Evolutionary conservation across 2,329 filamentous ascomycete species (phyloP), one percentile per base, ranked within the genome.

Genomic region (Ceratocystis colombiana): DNA sequence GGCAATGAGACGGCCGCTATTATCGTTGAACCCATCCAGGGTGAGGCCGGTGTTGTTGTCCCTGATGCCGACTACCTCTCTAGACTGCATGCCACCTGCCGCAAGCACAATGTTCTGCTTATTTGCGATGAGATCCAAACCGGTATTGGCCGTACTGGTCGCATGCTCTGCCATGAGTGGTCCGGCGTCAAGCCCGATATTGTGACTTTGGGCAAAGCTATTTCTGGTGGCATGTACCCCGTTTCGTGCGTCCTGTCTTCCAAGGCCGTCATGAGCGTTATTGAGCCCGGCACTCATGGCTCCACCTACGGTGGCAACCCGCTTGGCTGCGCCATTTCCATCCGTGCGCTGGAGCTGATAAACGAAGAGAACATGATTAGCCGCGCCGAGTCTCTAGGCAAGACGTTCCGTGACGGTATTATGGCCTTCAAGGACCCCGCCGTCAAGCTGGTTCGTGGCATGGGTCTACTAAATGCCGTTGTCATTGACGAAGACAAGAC

Each of bases 91-190:
- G 88, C 83, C 28, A 86, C 97, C 28, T 99, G 94, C 80, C 90
- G 90, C 77, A 89, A 96, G 81, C 85, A 97, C 82, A 96, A 96
- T 70, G 91, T 96, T 48, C 85, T 99, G 61, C 79, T 99, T 74
- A 97, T 99, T 76, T 96, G 90, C 76, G 94, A 99, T 75, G 94
- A 99, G 82, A 96, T 99, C 72, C 94, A 99, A 78, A 99, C 94
- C 4, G 93, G 93, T 70, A 96, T 99, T 74, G 94, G 91, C 65
- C 87, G 94, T 70, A 99, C 94, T 20, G 94, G 94, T 64, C 89
- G 88, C 73, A 88, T 99, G 79, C 85, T 99, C 65, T 96, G 91
- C 81, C 88, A 89, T 73, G 86, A 99, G 77, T 97, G 94, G 92
- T 87, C 89, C 66, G 89, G 87, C 71, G 91, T 99, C 80, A 95